Base-by-base conservation (phyloP, 23 red algal genomes). In the Gracilaria domingensis region DNA sequence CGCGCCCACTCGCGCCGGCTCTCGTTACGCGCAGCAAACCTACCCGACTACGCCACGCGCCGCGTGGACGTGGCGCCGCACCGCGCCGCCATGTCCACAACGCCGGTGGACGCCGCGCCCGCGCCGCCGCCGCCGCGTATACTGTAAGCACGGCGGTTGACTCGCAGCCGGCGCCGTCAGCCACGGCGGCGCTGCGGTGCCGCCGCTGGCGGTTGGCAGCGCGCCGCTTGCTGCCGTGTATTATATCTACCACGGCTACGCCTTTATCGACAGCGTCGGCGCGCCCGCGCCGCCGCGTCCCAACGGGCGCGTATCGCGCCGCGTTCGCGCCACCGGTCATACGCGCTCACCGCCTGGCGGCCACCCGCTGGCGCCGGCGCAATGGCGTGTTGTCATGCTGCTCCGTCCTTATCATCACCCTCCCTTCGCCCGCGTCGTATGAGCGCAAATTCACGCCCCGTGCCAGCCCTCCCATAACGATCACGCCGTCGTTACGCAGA, bases 361-460 rank as follows among this genome's bases (percentile, higher is more conserved):
- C 49, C 49, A 17, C 49, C 49, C n/a, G n/a, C n/a, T n/a, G n/a
- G n/a, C n/a, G n/a, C n/a, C 9, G 12, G 2, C 62, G 17, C 42
- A 45, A 7, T 4, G 4, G 42, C 18, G 51, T 55, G 51, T 55
- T 55, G 51, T 55, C 51, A 55, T 55, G 51, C 51, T 55, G 51
- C 13, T 30, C 28, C 24, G 28, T 64, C 59, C 69, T 45, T 24
- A 38, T 42, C 69, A 74, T 74, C 66, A 35, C 4, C 69, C 18
- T 29, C 2, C 23, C 69, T 8, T 24, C 8, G 13, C 25, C 17
- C 66, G 26, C 66, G 4, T 39, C 66, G 42, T 45, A 45, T 18
- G 51, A 55, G 51, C 51, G 13, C 69, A 74, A 74, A 74, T 74
- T 74, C 69, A 74, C 39, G 1, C n/a, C n/a, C n/a, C n/a, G n/a